Percentiles rank a stretch among this genome's conserved stretches.
phyloP scores from a whole-genome alignment of 2,329 filamentous ascomycete genomes.

The Colletotrichum somersetense region DNA sequence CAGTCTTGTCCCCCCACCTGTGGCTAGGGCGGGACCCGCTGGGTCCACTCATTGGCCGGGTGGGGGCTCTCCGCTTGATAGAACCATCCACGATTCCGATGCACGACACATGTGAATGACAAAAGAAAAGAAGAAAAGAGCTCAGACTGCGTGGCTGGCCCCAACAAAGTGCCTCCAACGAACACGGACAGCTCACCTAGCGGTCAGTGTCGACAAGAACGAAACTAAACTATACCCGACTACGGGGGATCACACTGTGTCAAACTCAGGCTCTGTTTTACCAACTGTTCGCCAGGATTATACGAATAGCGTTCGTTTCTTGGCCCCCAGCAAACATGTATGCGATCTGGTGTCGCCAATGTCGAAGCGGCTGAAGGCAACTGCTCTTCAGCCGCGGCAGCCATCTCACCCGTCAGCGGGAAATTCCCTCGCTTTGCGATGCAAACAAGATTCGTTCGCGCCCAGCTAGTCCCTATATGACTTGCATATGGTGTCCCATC shows the following conservation, averaged over 20 bases:
- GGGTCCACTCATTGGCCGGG: slow-evolving; percentile 33
- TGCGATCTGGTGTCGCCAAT: slow-evolving; percentile 5
- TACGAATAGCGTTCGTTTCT: neutral
- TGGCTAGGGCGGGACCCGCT: slow-evolving; percentile 14
- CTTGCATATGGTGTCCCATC: neutral
- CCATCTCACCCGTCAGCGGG: slow-evolving; percentile 16
- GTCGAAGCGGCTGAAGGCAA: slow-evolving; percentile 23
- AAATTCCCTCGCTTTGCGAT: neutral
- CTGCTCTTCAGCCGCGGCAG: slow-evolving; percentile 20
- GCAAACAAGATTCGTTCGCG: neutral
- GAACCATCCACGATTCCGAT: slow-evolving; percentile 26
- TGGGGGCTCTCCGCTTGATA: slow-evolving; percentile 18
- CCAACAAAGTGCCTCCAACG: neutral
- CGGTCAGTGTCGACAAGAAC: neutral
- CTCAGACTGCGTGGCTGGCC: neutral
- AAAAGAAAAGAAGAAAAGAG: slow-evolving; percentile 20
- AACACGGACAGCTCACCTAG: neutral
- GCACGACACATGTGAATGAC: slow-evolving; percentile 41
- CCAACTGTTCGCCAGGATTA: neutral
- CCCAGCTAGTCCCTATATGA: neutral
- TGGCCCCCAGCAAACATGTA: neutral
- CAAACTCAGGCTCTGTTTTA: neutral
- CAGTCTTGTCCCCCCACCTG: neutral
- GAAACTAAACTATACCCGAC: neutral
- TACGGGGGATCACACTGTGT: neutral